phyloP scores from a whole-genome alignment of 306 rosid species.

The Dalbergia cultrata region DNA sequence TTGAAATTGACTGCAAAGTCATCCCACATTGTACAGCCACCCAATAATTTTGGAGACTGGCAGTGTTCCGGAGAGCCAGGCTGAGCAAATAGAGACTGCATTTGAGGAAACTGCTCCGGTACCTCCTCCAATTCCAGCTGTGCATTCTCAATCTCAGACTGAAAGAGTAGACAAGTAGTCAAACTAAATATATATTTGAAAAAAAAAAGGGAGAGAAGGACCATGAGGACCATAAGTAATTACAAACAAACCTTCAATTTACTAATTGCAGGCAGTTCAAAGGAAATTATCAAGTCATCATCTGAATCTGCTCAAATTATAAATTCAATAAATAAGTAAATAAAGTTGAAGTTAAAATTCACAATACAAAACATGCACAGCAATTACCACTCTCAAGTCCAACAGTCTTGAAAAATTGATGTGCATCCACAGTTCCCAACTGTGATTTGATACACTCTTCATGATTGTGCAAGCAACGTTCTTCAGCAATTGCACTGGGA shows the following conservation, averaged over 20 bases:
- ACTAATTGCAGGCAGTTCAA: conserved; percentile 25
- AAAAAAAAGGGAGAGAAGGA: not conserved
- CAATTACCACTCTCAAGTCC: conserved; percentile 55
- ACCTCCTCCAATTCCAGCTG: conserved; percentile 56
- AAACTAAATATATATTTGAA: not conserved
- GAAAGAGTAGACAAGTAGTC: conserved; percentile 18
- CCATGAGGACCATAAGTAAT: not conserved
- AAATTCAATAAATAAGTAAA: not conserved
- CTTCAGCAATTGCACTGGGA: conserved; percentile 59
- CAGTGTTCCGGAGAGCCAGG: conserved; percentile 55
- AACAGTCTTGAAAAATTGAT: conserved; percentile 50
- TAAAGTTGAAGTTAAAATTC: conserved; percentile 1
- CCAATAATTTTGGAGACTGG: conserved; percentile 57
- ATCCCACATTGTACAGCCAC: conserved; percentile 48
- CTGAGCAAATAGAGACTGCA: conserved; percentile 32
- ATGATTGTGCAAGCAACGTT: conserved; percentile 62
- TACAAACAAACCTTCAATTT: conserved; percentile 55
- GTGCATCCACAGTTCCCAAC: conserved; percentile 38
- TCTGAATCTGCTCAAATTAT: conserved; percentile 46
- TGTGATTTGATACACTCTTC: conserved; percentile 61
- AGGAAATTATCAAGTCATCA: conserved; percentile 45
- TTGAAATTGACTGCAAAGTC: conserved; percentile 57
- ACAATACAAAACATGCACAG: not conserved
- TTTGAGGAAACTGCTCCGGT: conserved; percentile 54
- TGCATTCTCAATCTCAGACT: conserved; percentile 49